These are phyloP conservation scores for Talaromyces pinophilus DNA, from an alignment of 2,329 filamentous ascomycete genomes.

Conservation along the genomic window DNA sequence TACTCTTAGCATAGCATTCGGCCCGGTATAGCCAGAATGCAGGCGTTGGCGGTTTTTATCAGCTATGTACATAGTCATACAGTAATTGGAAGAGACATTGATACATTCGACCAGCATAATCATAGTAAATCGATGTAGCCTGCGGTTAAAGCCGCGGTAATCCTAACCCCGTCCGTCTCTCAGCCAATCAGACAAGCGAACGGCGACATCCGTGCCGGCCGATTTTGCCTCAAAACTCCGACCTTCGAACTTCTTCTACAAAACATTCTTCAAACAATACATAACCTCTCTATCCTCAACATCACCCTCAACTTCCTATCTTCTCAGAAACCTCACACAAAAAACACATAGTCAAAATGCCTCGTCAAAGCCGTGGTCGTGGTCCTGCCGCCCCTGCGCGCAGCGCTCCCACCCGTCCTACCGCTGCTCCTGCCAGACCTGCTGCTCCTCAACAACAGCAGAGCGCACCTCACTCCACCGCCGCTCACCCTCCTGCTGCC, in stretches of 20 bases:
- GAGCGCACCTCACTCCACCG: conserved; percentile 69
- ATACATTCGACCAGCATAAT: background rate
- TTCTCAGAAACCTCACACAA: background rate
- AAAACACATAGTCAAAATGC: conserved; percentile 56
- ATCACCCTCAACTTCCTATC: background rate
- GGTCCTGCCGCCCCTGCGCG: conserved; percentile 52
- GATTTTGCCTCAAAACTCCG: conserved; percentile 32
- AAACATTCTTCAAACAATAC: conserved; percentile 7
- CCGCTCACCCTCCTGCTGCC: conserved; percentile 49
- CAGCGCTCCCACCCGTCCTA: conserved; percentile 67
- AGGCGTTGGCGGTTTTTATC: background rate
- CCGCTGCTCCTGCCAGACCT: conserved; percentile 59
- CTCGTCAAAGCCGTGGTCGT: conserved; percentile 71
- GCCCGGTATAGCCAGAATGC: background rate
- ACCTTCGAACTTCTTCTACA: conserved; percentile 29
- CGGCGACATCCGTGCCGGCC: conserved; percentile 21
- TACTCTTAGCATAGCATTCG: conserved; percentile 1
- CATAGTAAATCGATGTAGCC: background rate
- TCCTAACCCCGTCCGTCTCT: conserved; percentile 1
- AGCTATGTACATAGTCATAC: background rate
- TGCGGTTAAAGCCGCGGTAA: conserved; percentile 13
- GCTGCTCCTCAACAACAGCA: conserved; percentile 58
- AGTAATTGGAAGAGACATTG: too few relatives aligned
- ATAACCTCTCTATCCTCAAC: background rate
- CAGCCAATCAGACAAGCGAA: conserved; percentile 15